Percentiles rank a stretch among this genome's conserved stretches.
Conservation (phyloP, 768 basidiomycete genomes). For the Leccinellum albellum region DNA sequence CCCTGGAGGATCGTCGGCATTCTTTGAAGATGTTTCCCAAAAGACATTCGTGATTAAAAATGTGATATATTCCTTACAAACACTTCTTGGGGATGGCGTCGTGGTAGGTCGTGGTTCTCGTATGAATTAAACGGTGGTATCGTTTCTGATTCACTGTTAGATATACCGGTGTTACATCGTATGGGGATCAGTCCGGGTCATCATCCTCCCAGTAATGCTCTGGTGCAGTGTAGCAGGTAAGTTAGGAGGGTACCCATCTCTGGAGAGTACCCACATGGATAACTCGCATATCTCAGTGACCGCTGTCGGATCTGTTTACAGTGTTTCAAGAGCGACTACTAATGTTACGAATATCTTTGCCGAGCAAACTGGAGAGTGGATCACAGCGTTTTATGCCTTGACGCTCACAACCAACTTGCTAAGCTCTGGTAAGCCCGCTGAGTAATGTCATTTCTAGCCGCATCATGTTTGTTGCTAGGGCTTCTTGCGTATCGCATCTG, state of each 20-base stretch:
- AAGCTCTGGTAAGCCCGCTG: background rate
- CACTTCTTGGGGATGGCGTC: background rate
- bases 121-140: background rate
- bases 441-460: background rate
- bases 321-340: background rate
- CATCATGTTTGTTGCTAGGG: background rate
- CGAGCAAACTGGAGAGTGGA: background rate
- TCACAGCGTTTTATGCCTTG: background rate
- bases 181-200: background rate
- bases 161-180: background rate
- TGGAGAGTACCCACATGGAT: background rate
- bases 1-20: background rate
- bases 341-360: background rate
- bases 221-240: conserved; percentile 1
- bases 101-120: background rate
- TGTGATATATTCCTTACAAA: background rate
- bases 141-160: background rate
- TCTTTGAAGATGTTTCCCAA: background rate
- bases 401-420: background rate
- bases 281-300: background rate
- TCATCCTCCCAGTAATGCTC: background rate
- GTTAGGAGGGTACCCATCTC: too few relatives aligned
- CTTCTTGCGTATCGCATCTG: background rate
- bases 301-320: background rate
- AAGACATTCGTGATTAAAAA: background rate